phyloP scores from a whole-genome alignment of 345 rosid genomes.

The Brassica rapa region DNA sequence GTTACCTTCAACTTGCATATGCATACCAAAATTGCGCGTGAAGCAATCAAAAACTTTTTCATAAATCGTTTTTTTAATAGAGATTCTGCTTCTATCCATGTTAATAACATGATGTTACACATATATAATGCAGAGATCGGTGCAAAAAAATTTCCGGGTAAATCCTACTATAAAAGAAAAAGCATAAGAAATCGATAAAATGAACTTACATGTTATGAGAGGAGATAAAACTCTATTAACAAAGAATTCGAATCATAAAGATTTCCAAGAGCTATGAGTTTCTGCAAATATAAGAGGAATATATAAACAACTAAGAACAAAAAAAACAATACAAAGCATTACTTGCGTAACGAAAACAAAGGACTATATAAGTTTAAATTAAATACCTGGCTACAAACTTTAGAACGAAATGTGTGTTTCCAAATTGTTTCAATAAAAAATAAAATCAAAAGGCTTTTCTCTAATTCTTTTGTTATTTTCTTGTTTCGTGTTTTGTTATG shows the following conservation, averaged over 20 bases:
- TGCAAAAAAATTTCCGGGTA: background rate
- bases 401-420: background rate
- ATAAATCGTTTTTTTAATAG: background rate
- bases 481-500: slow-evolving; percentile 8
- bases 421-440: background rate
- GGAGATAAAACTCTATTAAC: slow-evolving; percentile 25
- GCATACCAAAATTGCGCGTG: slow-evolving; percentile 34
- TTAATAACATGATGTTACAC: background rate
- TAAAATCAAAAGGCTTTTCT: background rate
- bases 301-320: slow-evolving; percentile 13
- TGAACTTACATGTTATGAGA: slow-evolving; percentile 35
- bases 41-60: background rate
- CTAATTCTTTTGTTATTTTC: background rate
- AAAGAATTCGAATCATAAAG: slow-evolving; percentile 10
- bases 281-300: slow-evolving; percentile 17
- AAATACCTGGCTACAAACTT: slow-evolving; percentile 16
- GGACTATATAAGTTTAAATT: background rate
- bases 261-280: slow-evolving; percentile 18
- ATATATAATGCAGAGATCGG: background rate
- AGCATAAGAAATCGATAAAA: background rate
- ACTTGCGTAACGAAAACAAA: background rate
- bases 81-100: background rate
- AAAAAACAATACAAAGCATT: background rate
- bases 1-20: slow-evolving; percentile 20
- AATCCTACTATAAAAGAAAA: slow-evolving; percentile 1